Evolutionary conservation across 805 yeast genomes (phyloP).

Genomic region (Dipodascopsis tothii): DNA sequence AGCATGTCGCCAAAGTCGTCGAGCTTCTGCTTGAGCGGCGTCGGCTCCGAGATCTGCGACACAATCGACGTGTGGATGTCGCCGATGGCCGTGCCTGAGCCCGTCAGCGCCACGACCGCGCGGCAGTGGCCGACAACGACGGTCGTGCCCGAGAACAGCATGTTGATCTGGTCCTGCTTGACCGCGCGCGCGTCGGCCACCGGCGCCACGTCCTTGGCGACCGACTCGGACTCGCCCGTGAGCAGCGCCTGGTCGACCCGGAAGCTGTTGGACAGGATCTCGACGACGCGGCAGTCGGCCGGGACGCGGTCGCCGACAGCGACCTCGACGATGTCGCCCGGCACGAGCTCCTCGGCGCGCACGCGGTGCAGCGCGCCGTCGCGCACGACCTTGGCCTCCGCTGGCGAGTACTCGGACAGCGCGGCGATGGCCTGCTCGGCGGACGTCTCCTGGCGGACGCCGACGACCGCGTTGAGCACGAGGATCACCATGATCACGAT

Average conservation of each 20-base stretch:
- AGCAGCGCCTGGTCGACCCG: constrained; percentile 41
- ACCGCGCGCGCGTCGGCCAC: constrained; percentile 33
- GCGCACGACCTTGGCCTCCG: constrained; percentile 42
- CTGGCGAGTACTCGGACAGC: constrained; percentile 40
- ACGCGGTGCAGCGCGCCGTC: constrained; percentile 38
- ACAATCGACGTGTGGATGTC: constrained; percentile 34
- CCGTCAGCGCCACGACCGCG: constrained; percentile 37
- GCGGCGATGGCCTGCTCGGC: constrained; percentile 49
- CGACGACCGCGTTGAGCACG: constrained; percentile 41
- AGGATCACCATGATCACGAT: constrained; percentile 42
- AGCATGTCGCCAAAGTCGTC: constrained; percentile 36
- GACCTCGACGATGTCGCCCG: constrained; percentile 39
- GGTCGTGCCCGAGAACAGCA: constrained; percentile 32
- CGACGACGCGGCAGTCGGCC: constrained; percentile 37
- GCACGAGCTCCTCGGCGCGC: constrained; percentile 37
- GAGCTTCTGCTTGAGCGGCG: constrained; percentile 36
- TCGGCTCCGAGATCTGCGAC: constrained; percentile 35
- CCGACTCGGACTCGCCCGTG: constrained; percentile 33
- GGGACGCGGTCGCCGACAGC: constrained; percentile 40
- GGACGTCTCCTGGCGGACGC: constrained; percentile 44
- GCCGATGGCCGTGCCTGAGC: constrained; percentile 39
- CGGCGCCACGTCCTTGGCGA: constrained; percentile 31
- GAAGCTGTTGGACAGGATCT: constrained; percentile 31
- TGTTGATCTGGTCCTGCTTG: constrained; percentile 33
- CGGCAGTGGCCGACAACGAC: constrained; percentile 40